Evolutionary conservation across 2,329 filamentous ascomycete genomes (phyloP).

Genomic region (Penicillium sp.): DNA sequence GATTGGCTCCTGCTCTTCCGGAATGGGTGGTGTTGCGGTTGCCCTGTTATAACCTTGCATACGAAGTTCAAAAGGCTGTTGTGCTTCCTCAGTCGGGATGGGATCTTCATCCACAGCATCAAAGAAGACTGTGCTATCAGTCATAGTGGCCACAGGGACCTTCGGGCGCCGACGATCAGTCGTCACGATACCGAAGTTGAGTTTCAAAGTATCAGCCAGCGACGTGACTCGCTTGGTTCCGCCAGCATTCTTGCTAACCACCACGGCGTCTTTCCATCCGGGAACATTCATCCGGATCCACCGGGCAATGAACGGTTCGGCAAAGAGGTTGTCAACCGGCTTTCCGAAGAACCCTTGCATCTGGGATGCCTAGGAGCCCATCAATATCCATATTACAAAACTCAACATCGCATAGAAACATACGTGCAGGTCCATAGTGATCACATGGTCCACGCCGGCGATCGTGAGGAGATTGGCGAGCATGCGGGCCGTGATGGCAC

Average conservation of each 20-base stretch:
- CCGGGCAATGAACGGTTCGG: conserved; percentile 88
- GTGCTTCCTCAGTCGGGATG: conserved; percentile 25
- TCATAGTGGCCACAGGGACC: conserved; percentile 57
- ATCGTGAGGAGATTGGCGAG: conserved; percentile 90
- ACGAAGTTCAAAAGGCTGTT: conserved; percentile 29
- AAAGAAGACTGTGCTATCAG: conserved; percentile 73
- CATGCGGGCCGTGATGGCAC: conserved; percentile 95
- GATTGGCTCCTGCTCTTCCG: conserved; percentile 23
- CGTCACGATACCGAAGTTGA: conserved; percentile 91
- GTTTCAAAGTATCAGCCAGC: conserved; percentile 88
- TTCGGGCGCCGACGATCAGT: conserved; percentile 55
- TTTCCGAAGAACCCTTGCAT: conserved; percentile 99
- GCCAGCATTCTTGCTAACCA: conserved; percentile 96
- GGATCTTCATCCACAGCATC: conserved; percentile 55
- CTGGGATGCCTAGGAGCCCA: conserved; percentile 64
- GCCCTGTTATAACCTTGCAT: conserved; percentile 18
- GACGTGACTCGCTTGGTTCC: conserved; percentile 97
- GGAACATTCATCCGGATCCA: conserved; percentile 91
- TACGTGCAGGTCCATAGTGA: conserved; percentile 91
- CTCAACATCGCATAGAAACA: conserved; percentile 29
- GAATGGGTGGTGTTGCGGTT: conserved; percentile 14
- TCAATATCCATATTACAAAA: conserved; percentile 12
- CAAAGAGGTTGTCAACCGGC: conserved; percentile 94
- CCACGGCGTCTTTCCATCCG: conserved; percentile 83
- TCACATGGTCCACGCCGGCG: conserved; percentile 93